Evolutionary conservation across 208 protist species (phyloP), one percentile per base, ranked within the genome.

Genomic region (Leishmania gerbilli): DNA sequence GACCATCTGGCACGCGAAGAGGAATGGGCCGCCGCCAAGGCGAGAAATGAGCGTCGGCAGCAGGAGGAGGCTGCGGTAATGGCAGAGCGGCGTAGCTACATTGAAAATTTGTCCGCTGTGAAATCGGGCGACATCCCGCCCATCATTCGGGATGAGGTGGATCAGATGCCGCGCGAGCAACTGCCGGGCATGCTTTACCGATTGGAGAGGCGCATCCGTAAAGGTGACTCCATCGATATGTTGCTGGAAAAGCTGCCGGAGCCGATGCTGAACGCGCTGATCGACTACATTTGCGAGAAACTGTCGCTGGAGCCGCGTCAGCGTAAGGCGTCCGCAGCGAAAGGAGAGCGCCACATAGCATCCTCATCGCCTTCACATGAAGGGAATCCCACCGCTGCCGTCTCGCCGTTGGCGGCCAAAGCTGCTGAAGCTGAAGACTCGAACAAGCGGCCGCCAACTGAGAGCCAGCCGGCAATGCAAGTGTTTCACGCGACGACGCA

Each of bases 401-500:
- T 40, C 13, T 3, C 65, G 27, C 53, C 31, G 40, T 3, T 34
- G 13, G 40, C 64, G 31, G 21, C 31, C 34, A 75, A 65, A 24
- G 76, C 53, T 19, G 71, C 47, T 4, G 79, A 58, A 34, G n/a
- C 67, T n/a, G 58, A 53, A 2, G 37, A 8, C 37, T 40, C 65
- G 15, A n/a, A 49, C 45, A 77, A 62, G n/a, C 71, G 24, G 62
- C 24, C 74, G 24, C 8, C 62, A 19, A 21, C 40, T 1, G 64
- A 76, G 55, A 47, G 53, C 60, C 31, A 69, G 3, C 15, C 76
- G 7, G n/a, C 60, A 1, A 65, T 79, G 21, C 74, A 89, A n/a
- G 92, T 96, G 71, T 98, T 95, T 82, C 95, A 97, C 80, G 89
- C 88, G 80, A 88, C 92, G 31, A 95, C 93, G 78, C 91, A 93